Percentiles rank a stretch among this genome's conserved stretches.
These are phyloP conservation scores for Pisolithus tinctorius DNA, from an alignment of 768 basidiomycete genomes.

Conservation along the genomic window DNA sequence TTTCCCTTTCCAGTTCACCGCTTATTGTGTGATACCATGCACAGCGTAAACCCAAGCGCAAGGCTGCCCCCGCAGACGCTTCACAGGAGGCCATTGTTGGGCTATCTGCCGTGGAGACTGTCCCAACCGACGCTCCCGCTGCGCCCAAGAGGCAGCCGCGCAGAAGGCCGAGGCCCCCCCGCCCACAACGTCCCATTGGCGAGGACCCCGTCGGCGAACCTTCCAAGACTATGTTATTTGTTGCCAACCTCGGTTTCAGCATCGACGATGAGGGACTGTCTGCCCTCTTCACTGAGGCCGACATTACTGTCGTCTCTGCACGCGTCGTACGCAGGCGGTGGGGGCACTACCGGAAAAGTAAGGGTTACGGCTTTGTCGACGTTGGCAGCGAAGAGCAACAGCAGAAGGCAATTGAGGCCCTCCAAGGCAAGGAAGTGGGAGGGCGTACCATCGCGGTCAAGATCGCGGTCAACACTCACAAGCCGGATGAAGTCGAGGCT, in stretches of 20 bases:
- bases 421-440: slow-evolving; percentile 83
- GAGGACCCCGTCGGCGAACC: slow-evolving; percentile 85
- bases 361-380: slow-evolving; percentile 98
- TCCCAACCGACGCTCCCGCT: slow-evolving; percentile 29
- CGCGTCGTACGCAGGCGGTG: slow-evolving; percentile 84
- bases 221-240: slow-evolving; percentile 86
- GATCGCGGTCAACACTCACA: slow-evolving; percentile 84
- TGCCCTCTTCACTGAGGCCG: slow-evolving; percentile 80
- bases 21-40: slow-evolving; percentile 12
- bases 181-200: slow-evolving; percentile 61
- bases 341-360: slow-evolving; percentile 82
- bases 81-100: slow-evolving; percentile 23
- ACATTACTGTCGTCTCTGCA: slow-evolving; percentile 75
- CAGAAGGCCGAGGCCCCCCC: slow-evolving; percentile 54
- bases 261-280: slow-evolving; percentile 80
- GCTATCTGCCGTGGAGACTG: slow-evolving; percentile 31
- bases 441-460: slow-evolving; percentile 89
- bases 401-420: slow-evolving; percentile 79
- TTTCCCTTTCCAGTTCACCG: not conserved
- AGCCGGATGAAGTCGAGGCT: slow-evolving; percentile 46
- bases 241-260: slow-evolving; percentile 95
- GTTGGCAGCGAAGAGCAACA: slow-evolving; percentile 87
- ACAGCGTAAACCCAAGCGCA: slow-evolving; percentile 51
- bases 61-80: slow-evolving; percentile 29
- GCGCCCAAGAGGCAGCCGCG: slow-evolving; percentile 41